Evolutionary conservation across 2,329 filamentous ascomycete genomes (phyloP), one percentile per base, ranked within the genome.

Genomic region (Pestalotiopsis sp.): DNA sequence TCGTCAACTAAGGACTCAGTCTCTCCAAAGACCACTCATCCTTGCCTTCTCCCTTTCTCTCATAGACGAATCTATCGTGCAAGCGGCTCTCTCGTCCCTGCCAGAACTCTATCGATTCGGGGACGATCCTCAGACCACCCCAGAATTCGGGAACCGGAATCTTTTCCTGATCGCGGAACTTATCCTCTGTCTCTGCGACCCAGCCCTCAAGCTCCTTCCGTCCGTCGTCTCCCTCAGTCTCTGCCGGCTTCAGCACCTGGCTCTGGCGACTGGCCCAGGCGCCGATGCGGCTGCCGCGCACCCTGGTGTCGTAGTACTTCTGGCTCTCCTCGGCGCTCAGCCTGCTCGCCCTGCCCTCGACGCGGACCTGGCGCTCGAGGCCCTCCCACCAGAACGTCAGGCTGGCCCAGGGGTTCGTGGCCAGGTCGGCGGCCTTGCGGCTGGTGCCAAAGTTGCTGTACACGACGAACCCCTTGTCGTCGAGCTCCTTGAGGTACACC

Each of bases 401-500:
- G 62, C 90, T 90, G 0, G 93, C 95, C 82, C 92, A 91, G 36
- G 88, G 87, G 80, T 98, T 99, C 4, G 82, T 85, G 25, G 83
- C 85, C 6, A 96, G 82, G 78, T 97, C 93, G 64, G 82, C 77
- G 0, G 90, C 88, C 83, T 91, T 89, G 75, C 86, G 83, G 69
- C 90, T 93, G 0, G 93, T 96, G 70, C 90, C 94, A 84, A 95
- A 95, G 81, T 99, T 99, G 77, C 90, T 92, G 85, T 98, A 99
- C 63, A 99, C 86, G 58, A 98, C 94, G 81, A 97, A 99, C 17
- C 95, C 94, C 4, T 80, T 75, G 67, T 85, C 81, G 80, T 98
- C 95, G 27, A 98, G 89, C 84, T 98, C 96, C 82, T 99, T 99
- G 73, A 99, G 87, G 82, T 98, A 99, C 49, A 99, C 94, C 73